Evolutionary conservation across 176 grass and related monocot species (phyloP).

Genomic region (Elaeis guineensis): DNA sequence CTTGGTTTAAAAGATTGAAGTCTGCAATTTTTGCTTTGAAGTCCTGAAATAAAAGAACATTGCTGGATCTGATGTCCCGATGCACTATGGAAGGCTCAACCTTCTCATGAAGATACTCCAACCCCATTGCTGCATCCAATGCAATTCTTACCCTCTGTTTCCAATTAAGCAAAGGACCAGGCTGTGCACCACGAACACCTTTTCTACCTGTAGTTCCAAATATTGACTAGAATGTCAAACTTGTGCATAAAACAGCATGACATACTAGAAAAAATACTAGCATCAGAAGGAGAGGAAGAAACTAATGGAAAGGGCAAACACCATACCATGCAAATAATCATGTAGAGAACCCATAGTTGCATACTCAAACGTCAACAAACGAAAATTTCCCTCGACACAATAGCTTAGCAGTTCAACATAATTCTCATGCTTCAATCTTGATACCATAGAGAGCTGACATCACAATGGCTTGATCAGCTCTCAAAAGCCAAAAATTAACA

Average conservation of each 20-base stretch:
- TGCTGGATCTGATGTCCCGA: conserved; percentile 51
- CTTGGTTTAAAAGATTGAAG: conserved; percentile 66
- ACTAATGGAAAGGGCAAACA: not conserved
- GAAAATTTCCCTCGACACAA: conserved; percentile 3
- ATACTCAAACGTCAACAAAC: not conserved
- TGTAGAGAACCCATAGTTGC: conserved; percentile 35
- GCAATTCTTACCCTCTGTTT: conserved; percentile 39
- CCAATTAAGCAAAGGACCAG: conserved; percentile 40
- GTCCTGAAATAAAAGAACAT: conserved; percentile 55
- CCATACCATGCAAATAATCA: conserved; percentile 23
- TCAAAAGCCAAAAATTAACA: no score
- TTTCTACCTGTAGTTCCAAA: not conserved
- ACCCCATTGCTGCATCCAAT: conserved; percentile 45
- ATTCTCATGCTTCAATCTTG: conserved; percentile 13
- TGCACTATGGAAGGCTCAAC: conserved; percentile 37
- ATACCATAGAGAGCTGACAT: conserved; percentile 4
- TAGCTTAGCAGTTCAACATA: conserved; percentile 7
- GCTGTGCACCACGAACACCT: not conserved
- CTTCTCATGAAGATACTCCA: conserved; percentile 69
- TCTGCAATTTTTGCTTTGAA: conserved; percentile 51
- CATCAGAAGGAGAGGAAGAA: no score
- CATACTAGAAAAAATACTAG: no score
- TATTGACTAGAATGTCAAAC: no score
- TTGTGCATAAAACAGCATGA: no score
- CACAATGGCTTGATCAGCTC: no score